A percentile compares a stretch with the other conserved stretches of the same genome.
phyloP scores from a whole-genome alignment of 805 yeast species.

The Candida maltosa region DNA sequence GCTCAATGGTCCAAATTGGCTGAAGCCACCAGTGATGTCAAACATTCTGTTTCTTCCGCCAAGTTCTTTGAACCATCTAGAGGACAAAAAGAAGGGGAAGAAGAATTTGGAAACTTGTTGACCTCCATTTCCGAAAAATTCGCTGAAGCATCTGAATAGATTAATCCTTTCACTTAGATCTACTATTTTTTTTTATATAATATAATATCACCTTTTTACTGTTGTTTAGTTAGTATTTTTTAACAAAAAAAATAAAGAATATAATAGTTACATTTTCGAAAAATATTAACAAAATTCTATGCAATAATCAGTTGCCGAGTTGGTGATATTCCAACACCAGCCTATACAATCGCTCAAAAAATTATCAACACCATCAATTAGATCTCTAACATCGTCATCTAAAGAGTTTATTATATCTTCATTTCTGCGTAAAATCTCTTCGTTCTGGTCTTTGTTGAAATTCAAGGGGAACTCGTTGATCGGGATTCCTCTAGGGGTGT shows the following conservation, averaged over 20 bases:
- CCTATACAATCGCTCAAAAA: slow-evolving; percentile 14
- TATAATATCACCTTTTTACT: slow-evolving; percentile 1
- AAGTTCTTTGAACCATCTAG: slow-evolving; percentile 94
- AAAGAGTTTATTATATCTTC: slow-evolving; percentile 4
- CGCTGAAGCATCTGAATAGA: slow-evolving; percentile 89
- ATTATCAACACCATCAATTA: slow-evolving; percentile 17
- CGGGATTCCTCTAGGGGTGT: slow-evolving; percentile 23
- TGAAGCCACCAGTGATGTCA: slow-evolving; percentile 86
- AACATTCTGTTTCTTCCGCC: slow-evolving; percentile 89
- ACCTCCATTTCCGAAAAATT: slow-evolving; percentile 81
- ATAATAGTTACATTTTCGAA: no score
- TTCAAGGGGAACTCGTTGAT: slow-evolving; percentile 16
- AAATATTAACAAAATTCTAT: not conserved
- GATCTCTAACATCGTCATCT: slow-evolving; percentile 15
- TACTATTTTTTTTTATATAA: no score
- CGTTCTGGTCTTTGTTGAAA: slow-evolving; percentile 10
- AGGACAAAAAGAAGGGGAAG: slow-evolving; percentile 76
- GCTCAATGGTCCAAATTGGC: slow-evolving; percentile 91
- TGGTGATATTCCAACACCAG: slow-evolving; percentile 9
- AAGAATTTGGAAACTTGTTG: slow-evolving; percentile 74
- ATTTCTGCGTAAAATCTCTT: slow-evolving; percentile 2
- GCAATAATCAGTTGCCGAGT: slow-evolving; percentile 4
- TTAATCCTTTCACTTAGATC: slow-evolving; percentile 2
- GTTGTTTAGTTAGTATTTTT: not conserved
- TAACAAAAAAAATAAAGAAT: not conserved